Base-by-base conservation (phyloP, 2,329 filamentous ascomycete genomes). In the Arthrobotrys iridis region DNA sequence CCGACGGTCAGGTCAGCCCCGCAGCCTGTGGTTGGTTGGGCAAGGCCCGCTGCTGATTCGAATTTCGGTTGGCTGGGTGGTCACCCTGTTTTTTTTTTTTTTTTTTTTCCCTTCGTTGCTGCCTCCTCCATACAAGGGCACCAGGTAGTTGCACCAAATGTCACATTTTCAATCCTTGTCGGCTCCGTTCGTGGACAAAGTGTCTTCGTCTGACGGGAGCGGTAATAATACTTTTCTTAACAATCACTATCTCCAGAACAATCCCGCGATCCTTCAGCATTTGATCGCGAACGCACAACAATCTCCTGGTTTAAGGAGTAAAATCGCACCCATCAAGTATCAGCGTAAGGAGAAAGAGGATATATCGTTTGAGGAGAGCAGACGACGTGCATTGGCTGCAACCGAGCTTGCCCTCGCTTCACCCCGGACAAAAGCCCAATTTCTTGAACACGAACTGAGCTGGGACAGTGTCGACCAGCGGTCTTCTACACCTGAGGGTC, bases 151-250 rank as follows among this genome's bases (percentile, higher is more conserved):
- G 63, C 71, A 67, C 63, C 63, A 75, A 41, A 76, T 76, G 72
- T 76, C 72, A 71, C 72, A 76, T 71, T 76, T 76, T 62, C 72
- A 76, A 71, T 71, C 72, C 72, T 63, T 76, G 72, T 76, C 72
- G 60, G 72, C 72, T 55, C 72, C 72, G 41, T 76, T 76, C 72
- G 72, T 76, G 60, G 72, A 76, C 66, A 75, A 71, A 70, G 62
- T 67, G 66, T 71, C 72, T 76, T 71, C 65, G 65, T 76, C 72
- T 76, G 72, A 70, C 72, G 71, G 71, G 52, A 67, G 55, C 71
- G 50, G 50, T 37, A 55, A 55, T 52, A 63, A 65, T 65, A 62
- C 24, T 70, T 52, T 60, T 65, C 18, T 58, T 20, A 76, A 65
- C 55, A 70, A 70, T 71, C 72, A 71, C 46, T 71, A 76, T 37